Evolutionary conservation across 352 stramenopile genomes (phyloP).

Genomic region (Pythium plurisporium): DNA sequence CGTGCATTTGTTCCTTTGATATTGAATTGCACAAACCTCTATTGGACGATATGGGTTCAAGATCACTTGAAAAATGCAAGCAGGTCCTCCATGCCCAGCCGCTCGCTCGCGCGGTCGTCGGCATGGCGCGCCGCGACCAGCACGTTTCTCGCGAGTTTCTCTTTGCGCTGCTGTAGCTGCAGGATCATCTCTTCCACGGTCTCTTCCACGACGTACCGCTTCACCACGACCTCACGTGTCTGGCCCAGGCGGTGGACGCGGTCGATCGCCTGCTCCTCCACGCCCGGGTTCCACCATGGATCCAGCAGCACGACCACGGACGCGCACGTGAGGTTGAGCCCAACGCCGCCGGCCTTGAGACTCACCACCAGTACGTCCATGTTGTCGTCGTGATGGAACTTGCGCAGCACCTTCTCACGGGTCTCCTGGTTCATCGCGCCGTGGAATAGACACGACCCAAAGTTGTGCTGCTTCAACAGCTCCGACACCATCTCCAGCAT

Average conservation of each 20-base stretch:
- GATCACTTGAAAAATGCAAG: conserved; percentile 58
- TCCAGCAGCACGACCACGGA: conserved; percentile 89
- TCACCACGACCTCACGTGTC: conserved; percentile 78
- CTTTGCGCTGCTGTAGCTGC: conserved; percentile 87
- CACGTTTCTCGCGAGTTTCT: conserved; percentile 78
- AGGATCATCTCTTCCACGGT: conserved; percentile 92
- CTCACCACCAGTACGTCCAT: conserved; percentile 84
- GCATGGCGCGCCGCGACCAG: conserved; percentile 50
- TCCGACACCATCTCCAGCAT: conserved; percentile 83
- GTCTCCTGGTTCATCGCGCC: conserved; percentile 64
- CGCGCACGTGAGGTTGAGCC: conserved; percentile 88
- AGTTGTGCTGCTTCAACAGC: conserved; percentile 44
- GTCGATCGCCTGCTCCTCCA: conserved; percentile 94
- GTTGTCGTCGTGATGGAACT: conserved; percentile 52
- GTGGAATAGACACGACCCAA: conserved; percentile 66
- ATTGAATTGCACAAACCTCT: not conserved
- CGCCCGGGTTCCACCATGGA: conserved; percentile 92
- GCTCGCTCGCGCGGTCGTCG: conserved; percentile 38
- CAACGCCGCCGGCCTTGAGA: conserved; percentile 85
- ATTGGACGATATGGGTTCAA: conserved; percentile 20
- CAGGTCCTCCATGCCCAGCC: conserved; percentile 65
- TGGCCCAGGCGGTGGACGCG: conserved; percentile 89
- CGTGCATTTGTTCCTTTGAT: not conserved
- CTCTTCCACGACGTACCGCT: conserved; percentile 84
- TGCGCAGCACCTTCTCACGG: conserved; percentile 60